Percentiles rank a stretch among this genome's conserved stretches.
phyloP scores from a whole-genome alignment of 345 rosid species.

The Isatis tinctoria region DNA sequence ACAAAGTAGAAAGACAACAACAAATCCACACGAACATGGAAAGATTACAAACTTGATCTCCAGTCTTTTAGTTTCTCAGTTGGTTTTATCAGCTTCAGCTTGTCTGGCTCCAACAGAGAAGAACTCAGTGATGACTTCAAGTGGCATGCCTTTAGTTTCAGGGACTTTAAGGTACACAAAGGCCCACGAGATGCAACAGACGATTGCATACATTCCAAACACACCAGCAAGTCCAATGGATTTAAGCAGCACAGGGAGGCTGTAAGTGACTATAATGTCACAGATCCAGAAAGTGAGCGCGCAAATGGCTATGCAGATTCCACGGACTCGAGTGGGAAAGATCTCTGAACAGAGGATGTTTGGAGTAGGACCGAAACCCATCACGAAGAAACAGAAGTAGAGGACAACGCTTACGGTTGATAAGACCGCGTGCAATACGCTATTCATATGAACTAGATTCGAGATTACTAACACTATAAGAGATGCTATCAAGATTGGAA shows the following conservation, averaged over 20 bases:
- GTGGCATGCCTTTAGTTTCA: constrained; percentile 98
- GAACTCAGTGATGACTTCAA: constrained; percentile 92
- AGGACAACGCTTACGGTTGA: constrained; percentile 64
- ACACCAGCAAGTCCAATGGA: constrained; percentile 77
- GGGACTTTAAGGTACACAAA: constrained; percentile 83
- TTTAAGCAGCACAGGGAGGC: constrained; percentile 77
- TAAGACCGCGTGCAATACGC: constrained; percentile 53
- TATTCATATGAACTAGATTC: constrained; percentile 49
- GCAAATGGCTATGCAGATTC: constrained; percentile 87
- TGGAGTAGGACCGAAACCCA: constrained; percentile 97
- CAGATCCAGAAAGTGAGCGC: constrained; percentile 84
- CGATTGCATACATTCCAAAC: constrained; percentile 69
- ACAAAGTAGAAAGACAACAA: constrained; percentile 28
- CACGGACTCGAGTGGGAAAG: constrained; percentile 90
- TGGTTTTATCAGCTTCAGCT: constrained; percentile 46
- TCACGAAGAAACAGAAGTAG: constrained; percentile 89
- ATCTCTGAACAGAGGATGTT: constrained; percentile 95
- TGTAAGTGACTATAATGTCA: constrained; percentile 75
- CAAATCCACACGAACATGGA: constrained; percentile 26
- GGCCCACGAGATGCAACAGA: constrained; percentile 62
- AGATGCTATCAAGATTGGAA: constrained; percentile 64
- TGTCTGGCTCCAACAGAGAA: constrained; percentile 80
- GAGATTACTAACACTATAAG: constrained; percentile 59
- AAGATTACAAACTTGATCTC: constrained; percentile 15
- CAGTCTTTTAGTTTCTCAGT: constrained; percentile 32